A percentile compares a stretch with the other conserved stretches of the same genome.
phyloP scores from a whole-genome alignment of 139 green algal genomes.

The Closterium sp. region DNA sequence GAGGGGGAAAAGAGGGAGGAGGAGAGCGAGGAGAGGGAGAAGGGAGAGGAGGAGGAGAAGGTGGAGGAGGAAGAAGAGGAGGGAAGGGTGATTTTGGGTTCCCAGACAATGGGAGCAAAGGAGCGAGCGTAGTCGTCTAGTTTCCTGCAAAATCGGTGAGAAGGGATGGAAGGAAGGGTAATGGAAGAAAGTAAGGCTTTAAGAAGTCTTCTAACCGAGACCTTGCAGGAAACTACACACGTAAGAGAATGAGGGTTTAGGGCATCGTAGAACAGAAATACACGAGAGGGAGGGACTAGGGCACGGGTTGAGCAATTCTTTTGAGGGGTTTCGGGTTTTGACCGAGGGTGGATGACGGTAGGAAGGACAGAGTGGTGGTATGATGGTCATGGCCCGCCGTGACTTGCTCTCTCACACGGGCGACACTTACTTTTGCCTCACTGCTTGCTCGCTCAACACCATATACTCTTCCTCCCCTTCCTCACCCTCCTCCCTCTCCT shows the following conservation, averaged over 20 bases:
- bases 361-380: neutral
- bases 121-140: too few species aligned
- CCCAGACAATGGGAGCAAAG: neutral
- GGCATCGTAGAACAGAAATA: too few species aligned
- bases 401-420: neutral
- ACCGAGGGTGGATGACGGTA: neutral
- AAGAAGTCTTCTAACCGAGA: too few species aligned
- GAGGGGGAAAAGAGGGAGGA: constrained; percentile 1
- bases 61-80: neutral
- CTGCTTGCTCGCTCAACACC: neutral
- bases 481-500: neutral
- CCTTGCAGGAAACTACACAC: too few species aligned
- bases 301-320: too few species aligned
- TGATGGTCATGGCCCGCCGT: neutral
- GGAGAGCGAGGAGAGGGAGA: neutral
- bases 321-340: neutral
- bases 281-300: too few species aligned
- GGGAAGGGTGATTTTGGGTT: neutral
- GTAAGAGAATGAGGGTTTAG: too few species aligned
- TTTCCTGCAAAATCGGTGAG: too few species aligned
- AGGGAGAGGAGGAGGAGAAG: neutral
- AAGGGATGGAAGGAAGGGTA: too few species aligned
- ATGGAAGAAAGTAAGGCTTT: too few species aligned
- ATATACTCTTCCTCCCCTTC: neutral
- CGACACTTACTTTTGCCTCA: neutral